phyloP scores from a whole-genome alignment of 2,329 filamentous ascomycete genomes.

The Coleophoma crateriformis region DNA sequence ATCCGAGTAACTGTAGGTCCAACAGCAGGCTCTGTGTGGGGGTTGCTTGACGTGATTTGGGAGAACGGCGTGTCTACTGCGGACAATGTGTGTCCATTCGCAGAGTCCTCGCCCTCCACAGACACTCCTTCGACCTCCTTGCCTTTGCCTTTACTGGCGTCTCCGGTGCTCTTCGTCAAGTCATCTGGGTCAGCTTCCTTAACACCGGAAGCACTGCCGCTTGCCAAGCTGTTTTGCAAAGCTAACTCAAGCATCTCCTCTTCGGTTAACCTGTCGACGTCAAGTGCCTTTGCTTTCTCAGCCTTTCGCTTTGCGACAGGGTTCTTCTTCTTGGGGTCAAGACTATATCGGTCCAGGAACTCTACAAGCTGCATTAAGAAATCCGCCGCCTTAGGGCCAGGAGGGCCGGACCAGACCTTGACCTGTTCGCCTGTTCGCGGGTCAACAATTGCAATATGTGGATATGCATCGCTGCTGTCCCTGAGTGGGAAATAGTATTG shows the following conservation, averaged over 20 bases:
- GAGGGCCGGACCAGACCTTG: slow-evolving; percentile 87
- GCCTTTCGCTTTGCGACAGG: slow-evolving; percentile 77
- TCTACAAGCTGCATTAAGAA: slow-evolving; percentile 91
- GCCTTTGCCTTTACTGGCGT: slow-evolving; percentile 48
- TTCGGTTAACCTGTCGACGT: slow-evolving; percentile 87
- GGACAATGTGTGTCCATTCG: slow-evolving; percentile 19
- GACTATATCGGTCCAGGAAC: slow-evolving; percentile 94
- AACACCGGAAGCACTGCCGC: slow-evolving; percentile 34
- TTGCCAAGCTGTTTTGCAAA: slow-evolving; percentile 77
- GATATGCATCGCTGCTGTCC: slow-evolving; percentile 84
- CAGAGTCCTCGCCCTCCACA: slow-evolving; percentile 27
- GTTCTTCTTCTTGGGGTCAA: slow-evolving; percentile 85
- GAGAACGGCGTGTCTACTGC: slow-evolving; percentile 47
- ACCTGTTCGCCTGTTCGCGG: slow-evolving; percentile 95
- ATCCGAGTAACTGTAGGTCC: slow-evolving; percentile 76
- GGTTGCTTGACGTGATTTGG: slow-evolving; percentile 63
- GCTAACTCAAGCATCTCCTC: slow-evolving; percentile 97
- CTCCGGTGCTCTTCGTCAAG: slow-evolving; percentile 62
- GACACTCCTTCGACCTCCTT: slow-evolving; percentile 36
- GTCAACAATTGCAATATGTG: slow-evolving; percentile 93
- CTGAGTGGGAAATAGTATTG: slow-evolving; percentile 81
- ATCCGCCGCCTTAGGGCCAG: slow-evolving; percentile 69
- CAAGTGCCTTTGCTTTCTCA: slow-evolving; percentile 62
- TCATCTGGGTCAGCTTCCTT: slow-evolving; percentile 79
- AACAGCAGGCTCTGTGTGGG: slow-evolving; percentile 75